Percentiles rank a stretch among this genome's conserved stretches.
These are phyloP conservation scores for Globisporangium nagaii DNA, from an alignment of 352 stramenopile species.

Conservation along the genomic window DNA sequence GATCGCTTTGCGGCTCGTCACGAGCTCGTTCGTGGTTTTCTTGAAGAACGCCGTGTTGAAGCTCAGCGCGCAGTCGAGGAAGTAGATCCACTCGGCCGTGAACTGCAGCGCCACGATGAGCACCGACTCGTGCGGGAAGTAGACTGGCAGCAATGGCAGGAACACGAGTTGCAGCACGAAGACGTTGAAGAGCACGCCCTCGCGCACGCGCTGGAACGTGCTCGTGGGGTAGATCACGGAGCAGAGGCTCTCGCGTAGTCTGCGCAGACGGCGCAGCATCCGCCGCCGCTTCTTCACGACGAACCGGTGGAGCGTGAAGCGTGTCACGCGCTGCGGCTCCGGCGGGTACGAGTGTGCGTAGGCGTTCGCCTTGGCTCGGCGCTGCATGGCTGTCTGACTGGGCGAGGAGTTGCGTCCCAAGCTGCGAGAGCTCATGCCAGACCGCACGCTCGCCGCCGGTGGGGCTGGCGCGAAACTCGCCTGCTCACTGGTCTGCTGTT, in stretches of 20 bases:
- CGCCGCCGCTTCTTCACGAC: not conserved
- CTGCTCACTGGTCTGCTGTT: not conserved
- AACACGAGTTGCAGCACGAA: not conserved
- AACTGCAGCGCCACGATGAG: not conserved
- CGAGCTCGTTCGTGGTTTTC: constrained; percentile 4
- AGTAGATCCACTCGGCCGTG: not conserved
- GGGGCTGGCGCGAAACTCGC: too few relatives aligned
- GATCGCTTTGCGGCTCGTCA: constrained; percentile 4
- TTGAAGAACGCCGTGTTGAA: constrained; percentile 11
- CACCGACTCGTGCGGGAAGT: not conserved
- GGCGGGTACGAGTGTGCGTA: not conserved
- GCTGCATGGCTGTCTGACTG: not conserved
- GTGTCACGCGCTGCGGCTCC: not conserved
- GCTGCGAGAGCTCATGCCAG: too few relatives aligned
- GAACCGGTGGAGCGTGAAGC: not conserved
- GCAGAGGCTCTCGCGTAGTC: not conserved
- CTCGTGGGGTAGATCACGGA: constrained; percentile 5
- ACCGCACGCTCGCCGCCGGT: too few relatives aligned
- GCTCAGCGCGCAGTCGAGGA: not conserved
- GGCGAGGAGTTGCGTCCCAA: not conserved
- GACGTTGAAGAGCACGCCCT: not conserved
- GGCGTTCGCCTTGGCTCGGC: not conserved
- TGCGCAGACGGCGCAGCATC: not conserved
- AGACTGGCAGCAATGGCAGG: not conserved
- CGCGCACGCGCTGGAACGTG: not conserved